Base-by-base conservation (phyloP, 805 yeast genomes). In the Lipomyces starkeyi region DNA sequence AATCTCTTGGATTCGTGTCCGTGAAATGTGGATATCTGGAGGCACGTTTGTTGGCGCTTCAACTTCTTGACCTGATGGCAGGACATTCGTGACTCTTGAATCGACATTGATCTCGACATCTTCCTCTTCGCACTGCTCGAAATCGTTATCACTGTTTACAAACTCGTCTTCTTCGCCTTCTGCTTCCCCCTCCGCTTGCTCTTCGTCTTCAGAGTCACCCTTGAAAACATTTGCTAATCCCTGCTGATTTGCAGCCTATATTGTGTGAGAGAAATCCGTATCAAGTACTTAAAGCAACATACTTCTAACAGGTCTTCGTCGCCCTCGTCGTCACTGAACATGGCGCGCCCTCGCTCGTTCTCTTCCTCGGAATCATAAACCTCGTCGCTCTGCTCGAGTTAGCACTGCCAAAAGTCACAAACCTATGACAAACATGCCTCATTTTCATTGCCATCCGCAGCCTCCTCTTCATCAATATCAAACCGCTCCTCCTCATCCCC, bases 1-100 rank as follows among this genome's bases (percentile, higher is more conserved):
- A 71, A 96, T 87, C 81, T 95, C 99, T 74, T 94, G 87, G 90
- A 95, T 94, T 81, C 99, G 88, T 22, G 97, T 91, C 80, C 98
- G 88, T 7, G 91, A 85, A 74, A 91, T 83, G 7, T 93, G 91
- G 60, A 93, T 84, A 77, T 93, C 97, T 73, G 88, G 87, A 58
- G 92, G 89, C 40, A 74, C 64, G 63, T 83, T 85, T 65, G 81
- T 84, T 74, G 88, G 90, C 76, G 88, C 91, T 32, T 80, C 86
- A 2, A 89, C 82, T 52, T 73, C 75, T 32, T 73, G 66, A 17
- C 71, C 73, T 35, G 69, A 54, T 2, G 97, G 97, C 69, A 93
- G 83, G 37, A 92, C 84, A 74, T 86, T 83, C 29, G 96, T 95
- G 78, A 91, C 91, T 58, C 78, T 77, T 53, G 81, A 80, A 65